Base-by-base conservation (phyloP, 2,329 filamentous ascomycete genomes). In the Neopestalotiopsis clavispora region DNA sequence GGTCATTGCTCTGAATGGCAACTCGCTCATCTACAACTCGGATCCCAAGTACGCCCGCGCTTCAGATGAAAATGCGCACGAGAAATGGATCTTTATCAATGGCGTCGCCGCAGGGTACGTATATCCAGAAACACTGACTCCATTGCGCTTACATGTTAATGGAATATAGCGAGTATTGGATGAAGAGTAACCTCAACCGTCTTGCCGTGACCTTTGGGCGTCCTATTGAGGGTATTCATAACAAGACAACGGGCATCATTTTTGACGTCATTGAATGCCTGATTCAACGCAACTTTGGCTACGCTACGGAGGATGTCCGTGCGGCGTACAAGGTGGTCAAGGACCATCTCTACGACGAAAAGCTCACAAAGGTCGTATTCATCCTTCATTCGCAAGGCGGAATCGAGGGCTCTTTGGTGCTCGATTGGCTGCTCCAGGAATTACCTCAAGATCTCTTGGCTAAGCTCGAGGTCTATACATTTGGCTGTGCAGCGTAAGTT, bases 1-100 rank as follows among this genome's bases (percentile, higher is more conserved):
- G 28, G 89, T 86, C 72, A 75, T 82, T 1, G 74, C 87, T 40
- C 76, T 89, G 65, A 91, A 91, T 72, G 84, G 88, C n/a, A 76
- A 73, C 6, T 76, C 80, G 3, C 80, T 83, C 64, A 81, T 83
- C 2, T 89, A 86, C 72, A 78, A 79, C 20, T 89, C 89, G 1
- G 84, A 88, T 57, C 80, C 84, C 2, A 81, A 86, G 67, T 89
- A 87, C 70, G 84, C 89, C 1, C 78, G 83, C 17, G 79, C 79
- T 1, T 77, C 79, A 20, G 82, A 83, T 0, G 83, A 87, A 71
- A 85, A 89, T 76, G 81, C 83, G 12, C 83, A 89, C 66, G 92
- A 95, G 80, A 87, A 90, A 74, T 95, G 93, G 93, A 84, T 95
- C n/a, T 95, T 92, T 76, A 79, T 95, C 65, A 95, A 95, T 74